Percentiles rank a stretch among this genome's conserved stretches.
Evolutionary conservation across 106 monocot species (phyloP).

Genomic region (Vanilla planifolia): DNA sequence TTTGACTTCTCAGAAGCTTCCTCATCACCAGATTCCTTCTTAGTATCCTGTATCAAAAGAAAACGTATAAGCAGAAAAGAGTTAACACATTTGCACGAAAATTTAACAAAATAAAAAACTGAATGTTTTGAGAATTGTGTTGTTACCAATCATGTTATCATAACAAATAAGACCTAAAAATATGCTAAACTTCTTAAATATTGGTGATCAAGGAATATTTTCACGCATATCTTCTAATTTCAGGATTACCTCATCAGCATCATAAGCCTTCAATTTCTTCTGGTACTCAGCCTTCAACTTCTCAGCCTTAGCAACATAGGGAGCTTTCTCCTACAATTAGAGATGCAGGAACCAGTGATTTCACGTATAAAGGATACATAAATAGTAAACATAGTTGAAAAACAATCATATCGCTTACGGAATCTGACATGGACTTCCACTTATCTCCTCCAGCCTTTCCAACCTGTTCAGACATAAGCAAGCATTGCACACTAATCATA

Average conservation of each 20-base stretch:
- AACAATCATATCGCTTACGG: slow-evolving; percentile 42
- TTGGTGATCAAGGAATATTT: no score
- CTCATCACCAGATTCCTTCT: slow-evolving; percentile 1
- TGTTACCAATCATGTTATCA: no score
- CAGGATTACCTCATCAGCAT: slow-evolving; percentile 8
- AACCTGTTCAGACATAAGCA: slow-evolving; percentile 28
- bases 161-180: no score
- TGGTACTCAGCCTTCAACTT: slow-evolving; percentile 75
- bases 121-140: no score
- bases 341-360: no score
- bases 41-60: background rate
- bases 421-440: slow-evolving; percentile 57
- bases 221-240: no score
- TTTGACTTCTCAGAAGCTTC: background rate
- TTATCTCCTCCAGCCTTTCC: slow-evolving; percentile 74
- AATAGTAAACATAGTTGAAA: no score
- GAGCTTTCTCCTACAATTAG: slow-evolving; percentile 67
- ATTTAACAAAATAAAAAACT: no score
- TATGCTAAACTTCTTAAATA: no score
- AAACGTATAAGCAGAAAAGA: no score
- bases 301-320: slow-evolving; percentile 57
- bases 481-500: background rate
- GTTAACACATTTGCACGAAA: background rate
- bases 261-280: slow-evolving; percentile 60
- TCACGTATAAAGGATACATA: no score